Evolutionary conservation across 495 filamentous ascomycete genomes (phyloP), one percentile per base, ranked within the genome.

Genomic region (Penicillium simplicissimum): DNA sequence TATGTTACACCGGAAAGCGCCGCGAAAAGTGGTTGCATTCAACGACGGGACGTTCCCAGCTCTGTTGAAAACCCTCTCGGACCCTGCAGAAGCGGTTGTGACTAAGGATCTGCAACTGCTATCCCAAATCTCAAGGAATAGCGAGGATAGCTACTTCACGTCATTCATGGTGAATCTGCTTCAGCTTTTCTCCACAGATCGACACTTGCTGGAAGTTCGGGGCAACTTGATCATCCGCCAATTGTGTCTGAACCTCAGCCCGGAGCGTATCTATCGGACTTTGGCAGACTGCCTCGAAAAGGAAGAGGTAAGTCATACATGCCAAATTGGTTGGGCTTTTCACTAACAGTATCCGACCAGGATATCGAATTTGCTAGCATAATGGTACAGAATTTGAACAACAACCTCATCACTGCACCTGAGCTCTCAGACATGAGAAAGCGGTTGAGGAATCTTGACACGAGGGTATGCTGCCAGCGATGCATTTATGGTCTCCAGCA

Each of bases 371-470:
- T 99, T 74, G 93, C 96, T 17, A 97, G 93, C 64, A 99, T 98
- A 66, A 99, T 99, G 96, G 92, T 99, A 28, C 96, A 98, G 69
- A 97, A 98, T 72, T 81, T 99, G 47, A 99, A 99, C 76, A 99
- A 99, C 68, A 99, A 98, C 65, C 84, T 99, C 19, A 98, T 98
- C 64, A 99, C 96, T 11, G 96, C 96, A 0, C 96, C 96, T 0
- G 93, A 99, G 70, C 81, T 99, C 35, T 87, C 91, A 0, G 96
- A 97, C 54, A 79, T 99, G 47, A 84, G 96, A 48, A 97, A 96
- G 72, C 82, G 95, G 19, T 80, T 99, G 51, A 84, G 94, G 31
- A 98, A 95, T 70, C 80, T 97, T 11, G 95, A 98, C 71, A 90
- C 90, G 0, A 90, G 87, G 74, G 91, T 91, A 75, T 42, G 62